Evolutionary conservation across 2,329 filamentous ascomycete genomes (phyloP).

Genomic region (Fusarium bulbicola): DNA sequence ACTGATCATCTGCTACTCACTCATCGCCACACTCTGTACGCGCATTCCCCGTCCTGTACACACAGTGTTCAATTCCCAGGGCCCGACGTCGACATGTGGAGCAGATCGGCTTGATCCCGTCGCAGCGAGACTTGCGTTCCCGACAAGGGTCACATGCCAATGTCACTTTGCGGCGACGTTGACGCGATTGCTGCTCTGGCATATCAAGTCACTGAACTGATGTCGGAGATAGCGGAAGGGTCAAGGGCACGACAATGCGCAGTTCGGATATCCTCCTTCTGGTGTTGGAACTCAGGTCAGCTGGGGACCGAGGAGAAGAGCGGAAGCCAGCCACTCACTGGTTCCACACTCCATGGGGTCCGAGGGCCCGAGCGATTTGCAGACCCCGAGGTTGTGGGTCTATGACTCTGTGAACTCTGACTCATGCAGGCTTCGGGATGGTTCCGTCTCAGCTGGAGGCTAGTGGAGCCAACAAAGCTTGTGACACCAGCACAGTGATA

Average conservation of each 20-base stretch:
- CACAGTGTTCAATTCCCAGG: background rate
- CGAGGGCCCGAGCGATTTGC: background rate
- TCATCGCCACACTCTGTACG: background rate
- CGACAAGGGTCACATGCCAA: background rate
- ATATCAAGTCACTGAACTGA: background rate
- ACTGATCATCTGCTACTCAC: background rate
- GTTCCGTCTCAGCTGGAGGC: background rate
- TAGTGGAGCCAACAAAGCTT: too few species aligned
- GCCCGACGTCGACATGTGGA: background rate
- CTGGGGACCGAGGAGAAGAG: background rate
- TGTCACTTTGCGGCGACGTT: background rate
- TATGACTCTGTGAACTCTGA: background rate
- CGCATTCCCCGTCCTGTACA: background rate
- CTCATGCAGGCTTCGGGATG: background rate
- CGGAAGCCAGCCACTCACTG: background rate
- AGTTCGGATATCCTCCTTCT: background rate
- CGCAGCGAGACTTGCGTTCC: background rate
- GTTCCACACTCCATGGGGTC: background rate
- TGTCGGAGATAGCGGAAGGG: background rate
- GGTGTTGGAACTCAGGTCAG: background rate
- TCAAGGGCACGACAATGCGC: too few species aligned
- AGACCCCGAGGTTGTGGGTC: background rate
- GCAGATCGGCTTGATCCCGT: constrained; percentile 1
- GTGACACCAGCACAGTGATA: accelerated
- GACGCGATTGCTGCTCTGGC: background rate